A percentile compares a stretch with the other conserved stretches of the same genome.
Conservation (phyloP, 1,284 basidiomycete genomes). For the Austroboletus niveus region DNA sequence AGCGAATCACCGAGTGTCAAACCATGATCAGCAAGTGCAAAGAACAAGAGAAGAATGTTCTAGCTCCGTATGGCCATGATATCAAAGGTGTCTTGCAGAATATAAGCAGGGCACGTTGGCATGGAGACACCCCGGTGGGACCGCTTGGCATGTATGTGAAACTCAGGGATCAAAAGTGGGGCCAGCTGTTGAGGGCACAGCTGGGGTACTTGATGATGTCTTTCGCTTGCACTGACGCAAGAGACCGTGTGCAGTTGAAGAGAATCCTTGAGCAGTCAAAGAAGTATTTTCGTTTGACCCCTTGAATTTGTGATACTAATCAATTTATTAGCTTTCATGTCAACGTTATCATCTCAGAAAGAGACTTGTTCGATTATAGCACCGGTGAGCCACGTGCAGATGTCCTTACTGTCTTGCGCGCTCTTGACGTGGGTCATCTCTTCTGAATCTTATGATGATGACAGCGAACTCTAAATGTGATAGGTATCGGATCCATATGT, state of each 20-base stretch:
- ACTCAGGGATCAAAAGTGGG: slow-evolving; percentile 73
- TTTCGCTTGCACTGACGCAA: slow-evolving; percentile 76
- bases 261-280: slow-evolving; percentile 52
- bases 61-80: slow-evolving; percentile 63
- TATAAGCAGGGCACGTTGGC: slow-evolving; percentile 62
- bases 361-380: slow-evolving; percentile 78
- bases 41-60: slow-evolving; percentile 51
- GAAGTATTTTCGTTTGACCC: slow-evolving; percentile 46
- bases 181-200: slow-evolving; percentile 61
- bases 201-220: slow-evolving; percentile 64
- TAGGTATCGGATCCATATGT: slow-evolving; percentile 79
- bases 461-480: slow-evolving; percentile 5
- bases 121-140: slow-evolving; percentile 75
- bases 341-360: slow-evolving; percentile 62
- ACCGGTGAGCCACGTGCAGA: slow-evolving; percentile 60
- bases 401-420: slow-evolving; percentile 77
- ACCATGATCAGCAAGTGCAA: slow-evolving; percentile 47
- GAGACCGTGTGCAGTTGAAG: slow-evolving; percentile 66
- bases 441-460: background rate
- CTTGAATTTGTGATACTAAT: slow-evolving; percentile 6
- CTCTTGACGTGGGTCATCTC: slow-evolving; percentile 63
- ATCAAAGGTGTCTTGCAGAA: slow-evolving; percentile 58
- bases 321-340: slow-evolving; percentile 36
- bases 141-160: slow-evolving; percentile 84
- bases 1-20: slow-evolving; percentile 43